These are phyloP conservation scores for Adiantum capillusveneris DNA, from an alignment of 75 land plant species.

Conservation along the genomic window DNA sequence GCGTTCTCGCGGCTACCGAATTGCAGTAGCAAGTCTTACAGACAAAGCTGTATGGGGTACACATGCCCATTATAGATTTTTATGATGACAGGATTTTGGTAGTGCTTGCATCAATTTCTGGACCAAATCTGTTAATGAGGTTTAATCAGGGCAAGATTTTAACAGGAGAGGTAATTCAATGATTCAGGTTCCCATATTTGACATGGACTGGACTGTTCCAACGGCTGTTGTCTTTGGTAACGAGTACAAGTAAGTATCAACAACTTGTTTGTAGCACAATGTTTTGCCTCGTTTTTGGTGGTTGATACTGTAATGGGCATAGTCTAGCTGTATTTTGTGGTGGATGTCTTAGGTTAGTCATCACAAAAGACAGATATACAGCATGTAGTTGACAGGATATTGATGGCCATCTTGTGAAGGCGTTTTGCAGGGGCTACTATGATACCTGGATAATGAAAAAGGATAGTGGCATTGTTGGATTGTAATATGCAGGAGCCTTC, in stretches of 20 bases:
- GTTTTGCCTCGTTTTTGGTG: too few relatives aligned
- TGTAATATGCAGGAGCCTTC: too few relatives aligned
- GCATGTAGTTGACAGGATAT: too few relatives aligned
- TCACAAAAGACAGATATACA: too few relatives aligned
- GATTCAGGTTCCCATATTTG: conserved; percentile 62
- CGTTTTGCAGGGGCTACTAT: too few relatives aligned
- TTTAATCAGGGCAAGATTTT: neutral
- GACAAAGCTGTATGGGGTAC: conserved; percentile 47
- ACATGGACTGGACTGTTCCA: conserved; percentile 87
- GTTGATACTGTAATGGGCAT: too few relatives aligned
- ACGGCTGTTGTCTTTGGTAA: conserved; percentile 96
- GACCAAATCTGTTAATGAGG: neutral
- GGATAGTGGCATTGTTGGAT: too few relatives aligned
- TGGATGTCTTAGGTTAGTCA: too few relatives aligned
- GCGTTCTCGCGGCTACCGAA: conserved; percentile 79
- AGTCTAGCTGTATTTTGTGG: too few relatives aligned
- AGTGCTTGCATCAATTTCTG: neutral
- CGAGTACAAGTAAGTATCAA: conserved; percentile 57
- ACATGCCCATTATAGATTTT: neutral
- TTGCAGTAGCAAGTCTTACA: conserved; percentile 77
- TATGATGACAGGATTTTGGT: neutral
- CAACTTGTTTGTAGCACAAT: too few relatives aligned
- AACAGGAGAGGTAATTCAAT: neutral
- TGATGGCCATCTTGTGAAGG: too few relatives aligned
- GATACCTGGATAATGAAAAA: too few relatives aligned